Conservation (phyloP, 176 grass and related monocot genomes). For the Panicum miliaceum region DNA sequence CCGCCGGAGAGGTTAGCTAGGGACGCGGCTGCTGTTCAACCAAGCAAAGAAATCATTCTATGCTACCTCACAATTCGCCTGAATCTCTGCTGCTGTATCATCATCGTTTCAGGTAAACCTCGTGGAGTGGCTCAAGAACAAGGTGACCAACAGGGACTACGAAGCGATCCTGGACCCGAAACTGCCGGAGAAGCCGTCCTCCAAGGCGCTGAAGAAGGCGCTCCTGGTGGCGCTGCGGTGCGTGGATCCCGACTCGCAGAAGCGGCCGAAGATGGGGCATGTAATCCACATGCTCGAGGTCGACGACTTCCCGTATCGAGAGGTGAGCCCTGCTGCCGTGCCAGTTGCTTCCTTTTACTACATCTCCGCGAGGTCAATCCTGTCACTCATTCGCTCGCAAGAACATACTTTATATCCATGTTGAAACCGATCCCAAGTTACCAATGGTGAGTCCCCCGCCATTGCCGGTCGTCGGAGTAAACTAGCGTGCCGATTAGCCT, state of each 20-base stretch:
- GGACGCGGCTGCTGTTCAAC: background rate
- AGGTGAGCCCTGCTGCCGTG: constrained; percentile 50
- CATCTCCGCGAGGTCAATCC: constrained; percentile 21
- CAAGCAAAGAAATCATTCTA: background rate
- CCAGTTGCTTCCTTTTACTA: background rate
- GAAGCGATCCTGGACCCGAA: constrained; percentile 83
- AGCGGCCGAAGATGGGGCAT: constrained; percentile 97
- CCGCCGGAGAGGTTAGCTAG: constrained; percentile 70
- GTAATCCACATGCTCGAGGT: constrained; percentile 98
- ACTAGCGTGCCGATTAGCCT: background rate
- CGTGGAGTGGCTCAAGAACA: constrained; percentile 95
- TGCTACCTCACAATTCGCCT: background rate
- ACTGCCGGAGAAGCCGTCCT: constrained; percentile 75
- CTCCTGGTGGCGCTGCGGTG: constrained; percentile 88
- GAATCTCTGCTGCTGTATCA: background rate
- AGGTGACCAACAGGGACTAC: constrained; percentile 79
- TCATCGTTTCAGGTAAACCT: constrained; percentile 76
- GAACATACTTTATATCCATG: constrained; percentile 10
- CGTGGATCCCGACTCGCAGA: constrained; percentile 89
- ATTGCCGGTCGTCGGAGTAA: background rate
- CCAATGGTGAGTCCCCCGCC: background rate
- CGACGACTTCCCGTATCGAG: constrained; percentile 92
- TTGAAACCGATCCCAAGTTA: constrained; percentile 28
- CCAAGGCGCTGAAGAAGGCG: constrained; percentile 81
- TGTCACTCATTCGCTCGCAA: constrained; percentile 17